Evolutionary conservation across 768 basidiomycete genomes (phyloP).

Genomic region (Rhizopogon rudus): DNA sequence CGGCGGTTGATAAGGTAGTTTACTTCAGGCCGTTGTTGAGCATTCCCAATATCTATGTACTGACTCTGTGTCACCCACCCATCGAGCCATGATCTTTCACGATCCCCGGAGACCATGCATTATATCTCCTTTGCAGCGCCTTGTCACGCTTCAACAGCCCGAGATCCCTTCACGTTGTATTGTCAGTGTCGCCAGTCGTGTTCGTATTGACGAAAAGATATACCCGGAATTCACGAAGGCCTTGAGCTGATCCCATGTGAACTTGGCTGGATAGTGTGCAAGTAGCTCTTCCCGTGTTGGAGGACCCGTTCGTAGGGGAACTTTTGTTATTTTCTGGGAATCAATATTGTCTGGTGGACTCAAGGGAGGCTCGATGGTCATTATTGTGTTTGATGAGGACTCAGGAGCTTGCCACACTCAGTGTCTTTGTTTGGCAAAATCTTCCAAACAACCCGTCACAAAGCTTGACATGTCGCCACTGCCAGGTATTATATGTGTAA

Average conservation of each 20-base stretch:
- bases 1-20: conserved; percentile 66
- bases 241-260: conserved; percentile 73
- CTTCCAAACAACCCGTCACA: no score
- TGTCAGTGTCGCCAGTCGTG: neutral
- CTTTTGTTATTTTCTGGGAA: conserved; percentile 9
- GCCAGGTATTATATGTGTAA: no score
- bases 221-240: conserved; percentile 78
- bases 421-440: no score
- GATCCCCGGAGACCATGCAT: conserved; percentile 52
- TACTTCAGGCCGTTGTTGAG: conserved; percentile 32
- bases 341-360: neutral
- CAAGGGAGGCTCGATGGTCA: conserved; percentile 5
- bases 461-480: no score
- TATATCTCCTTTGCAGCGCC: conserved; percentile 62
- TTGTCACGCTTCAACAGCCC: conserved; percentile 74
- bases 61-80: conserved; percentile 37
- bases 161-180: conserved; percentile 52
- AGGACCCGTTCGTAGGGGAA: conserved; percentile 49
- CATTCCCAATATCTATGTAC: neutral
- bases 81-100: conserved; percentile 58
- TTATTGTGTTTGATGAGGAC: neutral
- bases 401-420: no score
- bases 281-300: conserved; percentile 67
- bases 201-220: conserved; percentile 7
- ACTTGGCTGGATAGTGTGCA: conserved; percentile 65